Conservation (phyloP, 2,329 filamentous ascomycete genomes). For the Diaporthe sp. region DNA sequence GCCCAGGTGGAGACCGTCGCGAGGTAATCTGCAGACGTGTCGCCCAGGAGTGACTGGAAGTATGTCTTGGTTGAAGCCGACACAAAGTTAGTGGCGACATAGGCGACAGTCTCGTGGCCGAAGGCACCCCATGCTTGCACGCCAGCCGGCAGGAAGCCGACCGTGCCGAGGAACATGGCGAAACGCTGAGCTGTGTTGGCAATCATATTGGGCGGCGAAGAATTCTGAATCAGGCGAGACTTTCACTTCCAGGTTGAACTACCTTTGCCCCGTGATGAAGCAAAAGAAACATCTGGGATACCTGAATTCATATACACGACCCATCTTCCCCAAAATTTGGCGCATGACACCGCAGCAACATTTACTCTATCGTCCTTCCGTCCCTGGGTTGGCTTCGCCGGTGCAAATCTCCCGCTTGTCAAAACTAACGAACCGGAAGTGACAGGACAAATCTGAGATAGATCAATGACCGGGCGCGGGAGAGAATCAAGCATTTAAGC, state of each 20-base stretch:
- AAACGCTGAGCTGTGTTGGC: background rate
- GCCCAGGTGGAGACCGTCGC: slow-evolving; percentile 65
- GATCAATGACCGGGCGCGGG: background rate
- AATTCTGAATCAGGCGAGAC: background rate
- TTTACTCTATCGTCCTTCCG: slow-evolving; percentile 14
- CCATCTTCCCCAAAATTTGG: background rate
- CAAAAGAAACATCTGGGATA: background rate
- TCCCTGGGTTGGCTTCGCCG: slow-evolving; percentile 18
- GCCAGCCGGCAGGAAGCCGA: slow-evolving; percentile 8
- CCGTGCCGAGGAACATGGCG: background rate
- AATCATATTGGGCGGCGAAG: background rate
- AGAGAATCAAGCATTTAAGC: slow-evolving; percentile 16
- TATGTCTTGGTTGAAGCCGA: slow-evolving; percentile 55
- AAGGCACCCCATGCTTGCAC: slow-evolving; percentile 56
- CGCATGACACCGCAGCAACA: background rate
- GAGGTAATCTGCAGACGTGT: slow-evolving; percentile 60
- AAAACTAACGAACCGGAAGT: slow-evolving; percentile 15
- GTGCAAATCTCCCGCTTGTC: slow-evolving; percentile 25
- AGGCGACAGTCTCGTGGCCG: slow-evolving; percentile 68
- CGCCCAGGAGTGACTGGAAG: slow-evolving; percentile 59
- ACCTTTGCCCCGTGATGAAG: background rate
- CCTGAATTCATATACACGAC: background rate
- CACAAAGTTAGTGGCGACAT: slow-evolving; percentile 65
- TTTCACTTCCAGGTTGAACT: background rate
- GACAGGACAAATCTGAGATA: background rate